Evolutionary conservation across 2,329 filamentous ascomycete genomes (phyloP).

Genomic region (Colletotrichum salicis): DNA sequence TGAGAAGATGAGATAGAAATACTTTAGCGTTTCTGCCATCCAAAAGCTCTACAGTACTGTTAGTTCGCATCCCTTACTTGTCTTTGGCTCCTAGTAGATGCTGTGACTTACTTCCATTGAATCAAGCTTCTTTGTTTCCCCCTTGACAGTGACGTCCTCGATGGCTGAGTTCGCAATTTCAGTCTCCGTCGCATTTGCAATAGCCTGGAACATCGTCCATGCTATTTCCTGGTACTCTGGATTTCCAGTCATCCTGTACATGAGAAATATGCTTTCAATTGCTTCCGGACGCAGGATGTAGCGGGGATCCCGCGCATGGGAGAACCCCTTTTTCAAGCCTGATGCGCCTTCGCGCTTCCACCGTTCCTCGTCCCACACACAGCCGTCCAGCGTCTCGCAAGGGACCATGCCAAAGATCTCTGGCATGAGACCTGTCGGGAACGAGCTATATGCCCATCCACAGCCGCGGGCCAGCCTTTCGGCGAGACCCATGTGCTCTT

Average conservation of each 20-base stretch:
- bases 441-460: slow-evolving; percentile 59
- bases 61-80: background rate
- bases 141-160: slow-evolving; percentile 58
- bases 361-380: slow-evolving; percentile 54
- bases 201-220: slow-evolving; percentile 63
- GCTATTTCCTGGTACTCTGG: slow-evolving; percentile 60
- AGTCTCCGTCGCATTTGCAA: slow-evolving; percentile 58
- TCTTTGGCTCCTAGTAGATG: slow-evolving; percentile 11
- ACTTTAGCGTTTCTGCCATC: slow-evolving; percentile 79
- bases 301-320: slow-evolving; percentile 61
- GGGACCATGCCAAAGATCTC: slow-evolving; percentile 57
- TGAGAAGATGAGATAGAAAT: slow-evolving; percentile 78
- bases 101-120: slow-evolving; percentile 46
- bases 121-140: slow-evolving; percentile 54
- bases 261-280: slow-evolving; percentile 63
- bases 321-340: slow-evolving; percentile 67
- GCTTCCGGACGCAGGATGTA: slow-evolving; percentile 64
- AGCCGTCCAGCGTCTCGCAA: slow-evolving; percentile 53
- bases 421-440: slow-evolving; percentile 63
- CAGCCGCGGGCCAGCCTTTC: slow-evolving; percentile 61
- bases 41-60: slow-evolving; percentile 69
- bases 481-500: slow-evolving; percentile 55
- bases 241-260: slow-evolving; percentile 64
- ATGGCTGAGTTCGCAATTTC: slow-evolving; percentile 60
- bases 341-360: slow-evolving; percentile 39